Evolutionary conservation across 192 early-diverging fungal species (phyloP), one percentile per base, ranked within the genome.

Genomic region (Mortierella alpina): DNA sequence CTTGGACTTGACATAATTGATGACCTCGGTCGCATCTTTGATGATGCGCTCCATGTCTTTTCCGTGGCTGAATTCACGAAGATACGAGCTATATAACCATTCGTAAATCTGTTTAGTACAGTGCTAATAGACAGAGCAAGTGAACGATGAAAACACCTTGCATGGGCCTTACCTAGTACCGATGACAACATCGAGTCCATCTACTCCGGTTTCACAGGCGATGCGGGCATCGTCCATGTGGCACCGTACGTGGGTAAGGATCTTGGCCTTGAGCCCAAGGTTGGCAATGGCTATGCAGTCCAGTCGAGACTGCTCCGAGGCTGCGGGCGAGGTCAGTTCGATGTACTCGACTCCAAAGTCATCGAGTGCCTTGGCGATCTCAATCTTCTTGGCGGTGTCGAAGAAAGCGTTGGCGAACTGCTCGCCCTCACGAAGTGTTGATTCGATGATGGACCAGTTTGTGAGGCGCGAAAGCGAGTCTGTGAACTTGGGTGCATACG

Each of bases 321-420:
- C 98, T 41, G 96, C 97, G 5, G 98, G 98, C 12, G 95, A 96
- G 23, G 96, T 98, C 67, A 99, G 84, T 81, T 99, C 98, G 56
- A 99, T 94, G 87, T 99, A 99, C 83, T 99, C 98, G 49, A 99
- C 98, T 61, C 98, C 98, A 82, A 99, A 95, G 18, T 93, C 94
- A 75, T 99, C 98, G 20, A 99, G 90, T n/a, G 96, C 96, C 89
- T 95, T 97, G 75, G 98, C 98, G 65, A 99, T 98, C 75, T 96
- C 95, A 68, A 99, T 93, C 89, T 99, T 99, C 89, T 95, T 97
- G 73, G 92, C 97, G 14, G 95, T 96, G 75, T 95, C 93, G 72
- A 99, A 99, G 87, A 98, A 98, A 59, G 98, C 98, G 82, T 98
- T 98, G 77, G 96, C 96, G 86, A 99, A 99, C 86, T 99, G 98